Percentiles rank a stretch among this genome's conserved stretches.
These are phyloP conservation scores for Trichoderma erinaceum DNA, from an alignment of 495 filamentous ascomycete genomes.

Conservation along the genomic window DNA sequence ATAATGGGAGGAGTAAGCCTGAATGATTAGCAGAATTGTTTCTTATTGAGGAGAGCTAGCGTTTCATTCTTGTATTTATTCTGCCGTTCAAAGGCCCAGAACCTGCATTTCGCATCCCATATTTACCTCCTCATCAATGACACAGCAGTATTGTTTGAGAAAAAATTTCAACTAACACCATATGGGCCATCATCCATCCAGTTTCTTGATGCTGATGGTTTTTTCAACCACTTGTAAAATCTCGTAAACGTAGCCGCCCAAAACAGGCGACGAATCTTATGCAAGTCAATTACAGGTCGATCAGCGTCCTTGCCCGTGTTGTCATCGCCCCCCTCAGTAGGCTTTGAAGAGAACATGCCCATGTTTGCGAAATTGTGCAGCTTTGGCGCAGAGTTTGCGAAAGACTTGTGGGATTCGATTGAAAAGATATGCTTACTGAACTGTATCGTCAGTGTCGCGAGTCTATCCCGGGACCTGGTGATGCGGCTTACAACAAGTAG, in stretches of 20 bases:
- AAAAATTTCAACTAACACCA: neutral
- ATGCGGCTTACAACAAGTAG: no score
- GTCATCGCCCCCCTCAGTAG: constrained; percentile 22
- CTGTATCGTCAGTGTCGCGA: no score
- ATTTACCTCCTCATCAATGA: no score
- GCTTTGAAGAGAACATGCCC: constrained; percentile 28
- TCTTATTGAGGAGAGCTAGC: no score
- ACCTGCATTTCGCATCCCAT: no score
- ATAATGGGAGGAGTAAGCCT: neutral
- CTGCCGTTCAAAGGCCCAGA: no score
- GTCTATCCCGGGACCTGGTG: no score
- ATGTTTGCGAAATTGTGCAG: constrained; percentile 19
- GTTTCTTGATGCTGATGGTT: neutral
- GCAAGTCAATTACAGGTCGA: constrained; percentile 8
- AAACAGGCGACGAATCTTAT: constrained; percentile 28
- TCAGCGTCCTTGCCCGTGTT: constrained; percentile 26
- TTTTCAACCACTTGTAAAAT: constrained; percentile 20
- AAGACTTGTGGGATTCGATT: no score
- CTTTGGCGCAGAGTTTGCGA: neutral
- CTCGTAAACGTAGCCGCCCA: constrained; percentile 29
- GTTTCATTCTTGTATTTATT: no score
- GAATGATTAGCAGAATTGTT: neutral
- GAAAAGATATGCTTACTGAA: no score
- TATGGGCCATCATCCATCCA: neutral
- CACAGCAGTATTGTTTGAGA: no score